Conservation (phyloP, 805 yeast species). For the Saturnispora gosingensis region DNA sequence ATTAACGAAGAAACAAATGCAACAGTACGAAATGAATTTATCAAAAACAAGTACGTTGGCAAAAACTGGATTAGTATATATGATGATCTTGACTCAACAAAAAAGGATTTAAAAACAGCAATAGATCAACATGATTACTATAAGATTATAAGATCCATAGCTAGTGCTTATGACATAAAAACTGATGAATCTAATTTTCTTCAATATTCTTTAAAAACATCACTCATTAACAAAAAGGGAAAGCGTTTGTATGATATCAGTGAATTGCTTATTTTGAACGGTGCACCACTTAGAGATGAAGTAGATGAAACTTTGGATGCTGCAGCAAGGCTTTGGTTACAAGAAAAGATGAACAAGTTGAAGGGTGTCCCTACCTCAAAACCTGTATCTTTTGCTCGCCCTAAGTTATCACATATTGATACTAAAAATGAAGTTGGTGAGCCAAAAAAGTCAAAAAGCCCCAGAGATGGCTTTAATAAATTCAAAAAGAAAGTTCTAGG, state of each 20-base stretch:
- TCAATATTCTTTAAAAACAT: conserved; percentile 45
- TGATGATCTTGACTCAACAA: conserved; percentile 24
- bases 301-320: conserved; percentile 6
- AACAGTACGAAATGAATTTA: conserved; percentile 46
- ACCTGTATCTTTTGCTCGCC: neutral
- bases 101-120: neutral
- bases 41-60: conserved; percentile 54
- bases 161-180: conserved; percentile 38
- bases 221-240: conserved; percentile 12
- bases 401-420: neutral
- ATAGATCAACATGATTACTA: conserved; percentile 9
- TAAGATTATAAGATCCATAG: conserved; percentile 35
- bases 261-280: conserved; percentile 51
- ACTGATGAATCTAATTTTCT: conserved; percentile 32
- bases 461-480: conserved; percentile 17
- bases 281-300: conserved; percentile 36
- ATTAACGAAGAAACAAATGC: conserved; percentile 31
- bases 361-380: conserved; percentile 12
- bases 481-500: conserved; percentile 18
- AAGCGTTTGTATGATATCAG: conserved; percentile 37
- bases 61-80: conserved; percentile 34
- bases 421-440: neutral
- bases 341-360: conserved; percentile 29
- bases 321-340: conserved; percentile 50
- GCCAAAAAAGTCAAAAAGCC: conserved; percentile 4